Conservation (phyloP, 1,284 basidiomycete genomes). For the Sphaerobolus stellatus region DNA sequence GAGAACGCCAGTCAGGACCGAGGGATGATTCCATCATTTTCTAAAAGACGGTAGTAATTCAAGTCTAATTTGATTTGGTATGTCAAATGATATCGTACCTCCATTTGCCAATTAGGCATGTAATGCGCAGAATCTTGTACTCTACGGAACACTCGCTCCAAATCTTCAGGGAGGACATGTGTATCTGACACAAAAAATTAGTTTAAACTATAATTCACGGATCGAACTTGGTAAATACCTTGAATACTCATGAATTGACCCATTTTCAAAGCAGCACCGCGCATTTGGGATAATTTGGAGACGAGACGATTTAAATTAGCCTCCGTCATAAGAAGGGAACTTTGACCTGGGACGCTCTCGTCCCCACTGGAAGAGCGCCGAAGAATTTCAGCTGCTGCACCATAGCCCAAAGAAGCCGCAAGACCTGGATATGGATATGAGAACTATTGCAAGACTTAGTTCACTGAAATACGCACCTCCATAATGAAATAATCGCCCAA, state of each 20-base stretch:
- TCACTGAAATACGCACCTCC: slow-evolving; percentile 59
- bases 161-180: slow-evolving; percentile 82
- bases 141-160: slow-evolving; percentile 85
- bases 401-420: slow-evolving; percentile 70
- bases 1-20: slow-evolving; percentile 71
- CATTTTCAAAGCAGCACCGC: slow-evolving; percentile 94
- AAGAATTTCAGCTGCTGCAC: slow-evolving; percentile 55
- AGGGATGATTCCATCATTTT: slow-evolving; percentile 76
- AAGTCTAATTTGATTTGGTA: not conserved
- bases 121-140: slow-evolving; percentile 97
- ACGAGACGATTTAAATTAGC: slow-evolving; percentile 90
- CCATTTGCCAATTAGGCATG: slow-evolving; percentile 98
- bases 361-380: slow-evolving; percentile 30
- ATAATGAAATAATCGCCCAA: slow-evolving; percentile 89
- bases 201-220: not conserved
- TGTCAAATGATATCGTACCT: slow-evolving; percentile 46
- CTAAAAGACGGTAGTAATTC: slow-evolving; percentile 38
- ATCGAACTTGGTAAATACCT: slow-evolving; percentile 46
- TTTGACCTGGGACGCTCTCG: slow-evolving; percentile 27
- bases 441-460: not conserved
- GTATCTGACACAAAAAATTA: slow-evolving; percentile 55
- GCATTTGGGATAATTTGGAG: slow-evolving; percentile 89
- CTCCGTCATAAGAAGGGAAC: slow-evolving; percentile 79
- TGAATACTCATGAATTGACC: slow-evolving; percentile 99
- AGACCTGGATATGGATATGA: slow-evolving; percentile 48